phyloP scores from a whole-genome alignment of 2,329 filamentous ascomycete genomes.

The Fusarium irregulare region DNA sequence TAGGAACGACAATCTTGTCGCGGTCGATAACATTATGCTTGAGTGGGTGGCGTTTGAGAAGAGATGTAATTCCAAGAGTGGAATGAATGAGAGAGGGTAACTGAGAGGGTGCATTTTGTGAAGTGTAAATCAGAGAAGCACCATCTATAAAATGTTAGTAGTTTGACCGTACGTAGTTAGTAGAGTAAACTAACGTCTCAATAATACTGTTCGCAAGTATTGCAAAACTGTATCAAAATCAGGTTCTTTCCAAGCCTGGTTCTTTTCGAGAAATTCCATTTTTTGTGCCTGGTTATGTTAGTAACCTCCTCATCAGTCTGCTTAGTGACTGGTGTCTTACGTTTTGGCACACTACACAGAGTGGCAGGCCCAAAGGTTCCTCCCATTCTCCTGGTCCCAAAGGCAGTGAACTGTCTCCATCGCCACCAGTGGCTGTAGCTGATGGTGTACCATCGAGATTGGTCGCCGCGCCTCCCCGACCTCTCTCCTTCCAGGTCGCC shows the following conservation, averaged over 20 bases:
- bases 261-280: constrained; percentile 90
- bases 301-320: constrained; percentile 16
- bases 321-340: constrained; percentile 60
- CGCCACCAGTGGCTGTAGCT: constrained; percentile 63
- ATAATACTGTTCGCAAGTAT: constrained; percentile 86
- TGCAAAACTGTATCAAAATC: constrained; percentile 97
- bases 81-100: constrained; percentile 85
- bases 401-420: constrained; percentile 77
- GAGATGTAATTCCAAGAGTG: constrained; percentile 85
- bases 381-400: constrained; percentile 93
- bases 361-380: constrained; percentile 83
- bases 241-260: constrained; percentile 92
- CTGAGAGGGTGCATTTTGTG: constrained; percentile 79
- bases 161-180: no score
- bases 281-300: constrained; percentile 74
- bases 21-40: constrained; percentile 94
- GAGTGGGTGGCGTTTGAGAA: constrained; percentile 80
- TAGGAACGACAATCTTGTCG: constrained; percentile 92
- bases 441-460: constrained; percentile 71
- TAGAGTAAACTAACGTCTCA: constrained; percentile 72
- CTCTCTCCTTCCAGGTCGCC: constrained; percentile 80
- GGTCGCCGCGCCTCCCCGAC: constrained; percentile 71
- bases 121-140: constrained; percentile 86
- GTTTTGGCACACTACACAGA: constrained; percentile 97
- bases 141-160: constrained; percentile 67